Conservation (phyloP, 2,329 filamentous ascomycete genomes). For the Xylariaceae sp. region DNA sequence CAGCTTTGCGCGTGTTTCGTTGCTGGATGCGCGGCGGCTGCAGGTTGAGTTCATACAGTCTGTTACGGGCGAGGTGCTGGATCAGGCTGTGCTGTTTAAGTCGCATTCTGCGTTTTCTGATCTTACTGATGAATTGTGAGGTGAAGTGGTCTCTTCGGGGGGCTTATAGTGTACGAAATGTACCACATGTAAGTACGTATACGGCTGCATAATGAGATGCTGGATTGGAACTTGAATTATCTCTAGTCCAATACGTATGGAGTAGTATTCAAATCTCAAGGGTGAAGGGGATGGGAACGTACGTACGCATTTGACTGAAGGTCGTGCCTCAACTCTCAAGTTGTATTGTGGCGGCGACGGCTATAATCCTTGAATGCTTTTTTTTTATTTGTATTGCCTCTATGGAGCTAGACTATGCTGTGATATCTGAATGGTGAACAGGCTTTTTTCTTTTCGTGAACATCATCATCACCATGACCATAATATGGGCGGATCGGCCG, state of each 20-base stretch:
- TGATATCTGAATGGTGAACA: not conserved
- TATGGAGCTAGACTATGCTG: not conserved
- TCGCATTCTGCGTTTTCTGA: conserved; percentile 42
- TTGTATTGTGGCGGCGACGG: not conserved
- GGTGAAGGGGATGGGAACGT: no score
- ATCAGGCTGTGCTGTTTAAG: conserved; percentile 47
- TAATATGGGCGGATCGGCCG: not conserved
- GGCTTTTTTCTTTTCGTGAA: not conserved
- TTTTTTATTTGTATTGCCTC: not conserved
- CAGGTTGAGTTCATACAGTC: conserved; percentile 49
- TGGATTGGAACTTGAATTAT: no score
- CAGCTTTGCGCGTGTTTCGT: conserved; percentile 46
- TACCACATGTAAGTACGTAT: no score
- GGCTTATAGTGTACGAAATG: no score
- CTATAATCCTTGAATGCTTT: not conserved
- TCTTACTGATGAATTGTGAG: not conserved
- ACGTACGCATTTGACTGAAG: not conserved
- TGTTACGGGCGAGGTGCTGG: conserved; percentile 45
- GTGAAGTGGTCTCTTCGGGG: no score
- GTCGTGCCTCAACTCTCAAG: not conserved
- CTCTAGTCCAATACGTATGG: no score
- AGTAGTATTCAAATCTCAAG: no score
- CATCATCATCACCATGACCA: not conserved
- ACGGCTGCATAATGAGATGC: conserved; percentile 34
- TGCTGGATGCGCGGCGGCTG: conserved; percentile 43